These are phyloP conservation scores for Penicillium paxilli DNA, from an alignment of 495 filamentous ascomycete species.

Conservation along the genomic window DNA sequence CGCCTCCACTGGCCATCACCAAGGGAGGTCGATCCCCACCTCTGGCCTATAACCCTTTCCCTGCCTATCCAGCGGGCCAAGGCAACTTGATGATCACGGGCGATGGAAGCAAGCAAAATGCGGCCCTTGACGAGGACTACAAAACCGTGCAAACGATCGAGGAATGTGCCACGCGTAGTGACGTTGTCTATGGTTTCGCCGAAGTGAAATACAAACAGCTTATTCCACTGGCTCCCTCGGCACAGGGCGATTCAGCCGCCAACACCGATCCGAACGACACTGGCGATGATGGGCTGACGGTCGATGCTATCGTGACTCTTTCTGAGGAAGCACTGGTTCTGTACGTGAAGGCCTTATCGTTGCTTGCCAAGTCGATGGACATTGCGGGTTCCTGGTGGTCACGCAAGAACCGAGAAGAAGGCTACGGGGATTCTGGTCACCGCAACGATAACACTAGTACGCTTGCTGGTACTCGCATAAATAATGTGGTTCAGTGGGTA, in stretches of 20 bases:
- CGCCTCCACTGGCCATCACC: conserved; percentile 67
- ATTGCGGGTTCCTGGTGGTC: conserved; percentile 93
- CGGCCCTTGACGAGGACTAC: conserved; percentile 75
- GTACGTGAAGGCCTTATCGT: conserved; percentile 87
- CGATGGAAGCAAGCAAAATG: conserved; percentile 59
- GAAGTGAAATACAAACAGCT: conserved; percentile 98
- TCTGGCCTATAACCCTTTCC: conserved; percentile 76
- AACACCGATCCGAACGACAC: conserved; percentile 35
- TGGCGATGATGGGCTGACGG: conserved; percentile 59
- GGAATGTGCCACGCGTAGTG: conserved; percentile 85
- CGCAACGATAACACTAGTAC: conserved; percentile 46
- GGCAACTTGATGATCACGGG: conserved; percentile 60
- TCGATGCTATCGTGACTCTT: conserved; percentile 80
- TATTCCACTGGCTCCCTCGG: conserved; percentile 79
- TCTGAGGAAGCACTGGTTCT: conserved; percentile 95
- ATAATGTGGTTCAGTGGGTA: conserved; percentile 92
- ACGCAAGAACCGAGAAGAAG: conserved; percentile 68
- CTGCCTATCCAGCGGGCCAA: conserved; percentile 75
- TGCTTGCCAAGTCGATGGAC: conserved; percentile 95
- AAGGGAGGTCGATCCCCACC: conserved; percentile 71
- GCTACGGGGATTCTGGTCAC: conserved; percentile 46
- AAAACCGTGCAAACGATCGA: conserved; percentile 79
- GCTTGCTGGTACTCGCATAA: conserved; percentile 73
- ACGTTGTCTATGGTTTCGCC: conserved; percentile 94
- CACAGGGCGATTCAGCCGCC: conserved; percentile 47